Conservation (phyloP, 176 grass and related monocot species). For the Elaeis guineensis region DNA sequence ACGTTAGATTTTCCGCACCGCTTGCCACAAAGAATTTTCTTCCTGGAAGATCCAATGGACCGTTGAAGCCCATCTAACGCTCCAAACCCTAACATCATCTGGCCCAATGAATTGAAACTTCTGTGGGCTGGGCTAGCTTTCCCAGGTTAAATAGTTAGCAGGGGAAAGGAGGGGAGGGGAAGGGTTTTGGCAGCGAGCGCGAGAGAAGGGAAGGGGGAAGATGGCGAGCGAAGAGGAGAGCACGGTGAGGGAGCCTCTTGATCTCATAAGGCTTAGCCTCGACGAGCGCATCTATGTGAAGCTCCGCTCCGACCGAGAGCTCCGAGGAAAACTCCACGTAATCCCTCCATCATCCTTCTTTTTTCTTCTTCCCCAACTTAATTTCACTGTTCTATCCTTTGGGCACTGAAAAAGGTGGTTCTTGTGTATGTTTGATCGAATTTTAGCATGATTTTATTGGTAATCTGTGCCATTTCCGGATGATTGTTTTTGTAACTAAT, state of each 20-base stretch:
- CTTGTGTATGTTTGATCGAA: neutral
- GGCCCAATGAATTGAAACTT: no score
- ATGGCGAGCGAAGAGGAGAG: slow-evolving; percentile 79
- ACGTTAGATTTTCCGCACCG: no score
- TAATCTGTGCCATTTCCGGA: no score
- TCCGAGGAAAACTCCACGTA: slow-evolving; percentile 98
- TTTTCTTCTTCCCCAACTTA: neutral
- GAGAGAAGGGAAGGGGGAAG: neutral
- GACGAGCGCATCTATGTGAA: slow-evolving; percentile 99
- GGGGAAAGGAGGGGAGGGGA: no score
- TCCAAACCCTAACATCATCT: no score
- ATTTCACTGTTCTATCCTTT: neutral
- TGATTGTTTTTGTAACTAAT: no score
- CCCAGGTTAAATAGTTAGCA: no score
- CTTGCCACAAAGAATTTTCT: no score
- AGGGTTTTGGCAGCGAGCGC: neutral
- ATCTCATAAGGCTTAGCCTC: slow-evolving; percentile 96
- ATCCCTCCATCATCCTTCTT: neutral
- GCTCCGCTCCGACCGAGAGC: slow-evolving; percentile 91
- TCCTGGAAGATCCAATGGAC: no score
- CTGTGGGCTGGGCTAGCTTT: no score
- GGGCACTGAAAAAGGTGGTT: neutral
- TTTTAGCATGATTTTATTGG: no score
- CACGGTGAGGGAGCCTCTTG: slow-evolving; percentile 94
- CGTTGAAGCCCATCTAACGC: no score